Base-by-base conservation (phyloP, 768 basidiomycete species). In the Clavulina sp. region DNA sequence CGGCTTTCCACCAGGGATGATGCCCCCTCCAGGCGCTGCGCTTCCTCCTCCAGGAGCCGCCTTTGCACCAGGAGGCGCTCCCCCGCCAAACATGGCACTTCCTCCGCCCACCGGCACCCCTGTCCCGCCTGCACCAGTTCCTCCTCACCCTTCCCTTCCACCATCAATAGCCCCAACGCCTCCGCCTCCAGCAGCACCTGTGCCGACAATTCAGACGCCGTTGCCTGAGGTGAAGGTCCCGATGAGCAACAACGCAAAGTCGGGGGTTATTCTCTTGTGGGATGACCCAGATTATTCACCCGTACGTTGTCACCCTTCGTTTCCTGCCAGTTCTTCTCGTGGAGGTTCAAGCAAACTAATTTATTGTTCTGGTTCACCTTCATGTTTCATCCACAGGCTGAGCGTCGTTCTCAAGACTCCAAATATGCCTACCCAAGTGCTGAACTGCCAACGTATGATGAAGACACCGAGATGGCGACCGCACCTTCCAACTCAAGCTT, bases 201-300 rank as follows among this genome's bases (percentile, higher is more conserved):
- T 59, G 26, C 55, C 54, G 13, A 56, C 57, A 19, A 56, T n/a
- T n/a, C n/a, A n/a, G n/a, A n/a, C n/a, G n/a, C n/a, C n/a, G n/a
- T n/a, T n/a, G n/a, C n/a, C n/a, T 30, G 18, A 38, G 21, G 49
- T 56, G 34, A 83, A 82, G 1, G 72, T 78, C 58, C 70, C 74
- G 5, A 65, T 70, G 3, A 63, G 77, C 34, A 67, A 70, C 19
- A 82, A 86, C 66, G 77, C 72, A 13, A 80, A 86, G 70, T 84
- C 85, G 63, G 67, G 71, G 13, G 84, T 83, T 1, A 71, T 72
- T 21, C 69, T 89, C 41, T 82, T 86, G 63, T 84, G 79, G 64
- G 61, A 67, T 13, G 82, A 89, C 59, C 66, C 85, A 0, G 85
- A 87, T 60, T 86, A 84, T 62, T 77, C 75, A 52, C 81, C 84